phyloP scores from a whole-genome alignment of 352 stramenopile genomes.

The Pythium utonaiense region DNA sequence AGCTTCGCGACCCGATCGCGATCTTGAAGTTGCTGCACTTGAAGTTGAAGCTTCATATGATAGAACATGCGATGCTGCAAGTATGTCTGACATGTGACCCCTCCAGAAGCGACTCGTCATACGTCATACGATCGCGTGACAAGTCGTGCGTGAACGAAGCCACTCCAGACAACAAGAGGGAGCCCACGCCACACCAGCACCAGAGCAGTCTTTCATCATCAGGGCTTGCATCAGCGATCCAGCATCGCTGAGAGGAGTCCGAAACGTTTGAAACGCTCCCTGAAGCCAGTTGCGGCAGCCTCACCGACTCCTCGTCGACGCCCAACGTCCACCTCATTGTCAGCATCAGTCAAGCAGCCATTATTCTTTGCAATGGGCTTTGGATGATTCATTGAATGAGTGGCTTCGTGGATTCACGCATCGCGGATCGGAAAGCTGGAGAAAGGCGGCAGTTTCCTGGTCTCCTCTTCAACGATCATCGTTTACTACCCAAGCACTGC shows the following conservation, averaged over 20 bases:
- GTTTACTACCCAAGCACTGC: background rate
- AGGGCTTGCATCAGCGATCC: background rate
- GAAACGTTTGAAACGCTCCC: background rate
- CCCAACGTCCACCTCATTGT: background rate
- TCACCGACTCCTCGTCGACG: background rate
- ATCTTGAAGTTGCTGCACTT: constrained; percentile 1
- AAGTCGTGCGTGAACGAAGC: background rate
- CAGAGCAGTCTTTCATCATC: background rate
- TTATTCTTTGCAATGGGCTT: no score
- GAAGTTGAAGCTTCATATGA: background rate
- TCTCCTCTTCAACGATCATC: background rate
- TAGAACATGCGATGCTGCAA: background rate
- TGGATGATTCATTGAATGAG: background rate
- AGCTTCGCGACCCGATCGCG: constrained; percentile 41
- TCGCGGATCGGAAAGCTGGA: background rate
- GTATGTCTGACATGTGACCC: background rate
- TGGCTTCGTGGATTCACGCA: background rate
- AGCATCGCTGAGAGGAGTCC: no score
- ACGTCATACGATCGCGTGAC: background rate
- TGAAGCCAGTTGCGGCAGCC: background rate
- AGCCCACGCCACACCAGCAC: no score
- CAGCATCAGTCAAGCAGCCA: no score
- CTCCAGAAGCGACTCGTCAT: background rate
- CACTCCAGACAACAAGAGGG: background rate
- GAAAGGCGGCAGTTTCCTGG: background rate